Evolutionary conservation across 2,329 filamentous ascomycete genomes (phyloP).

Genomic region (Stagonosporopsis tanaceti): DNA sequence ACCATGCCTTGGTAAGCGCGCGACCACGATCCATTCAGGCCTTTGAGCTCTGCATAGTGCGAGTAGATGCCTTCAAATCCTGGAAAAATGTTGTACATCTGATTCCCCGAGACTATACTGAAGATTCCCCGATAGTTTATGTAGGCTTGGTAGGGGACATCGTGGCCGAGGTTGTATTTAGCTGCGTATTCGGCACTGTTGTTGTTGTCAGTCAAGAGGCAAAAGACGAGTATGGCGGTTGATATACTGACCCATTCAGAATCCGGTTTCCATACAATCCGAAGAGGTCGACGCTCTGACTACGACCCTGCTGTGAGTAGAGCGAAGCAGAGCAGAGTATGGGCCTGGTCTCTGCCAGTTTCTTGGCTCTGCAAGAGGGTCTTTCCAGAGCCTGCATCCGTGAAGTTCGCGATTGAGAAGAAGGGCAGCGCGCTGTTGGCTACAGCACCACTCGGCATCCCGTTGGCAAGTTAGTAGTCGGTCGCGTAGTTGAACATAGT

Average conservation of each 20-base stretch:
- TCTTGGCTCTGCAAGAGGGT: conserved; percentile 53
- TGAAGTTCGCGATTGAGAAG: conserved; percentile 36
- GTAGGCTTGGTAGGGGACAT: background rate
- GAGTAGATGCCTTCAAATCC: background rate
- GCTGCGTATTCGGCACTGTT: background rate
- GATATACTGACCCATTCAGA: background rate
- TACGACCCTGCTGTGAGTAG: conserved; percentile 47
- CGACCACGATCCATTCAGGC: background rate
- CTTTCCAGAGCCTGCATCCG: conserved; percentile 39
- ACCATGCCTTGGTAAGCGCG: background rate
- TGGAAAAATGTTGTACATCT: background rate
- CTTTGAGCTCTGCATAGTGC: background rate
- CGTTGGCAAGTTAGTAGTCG: conserved; percentile 48
- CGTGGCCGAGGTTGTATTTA: background rate
- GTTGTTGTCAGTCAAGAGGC: background rate
- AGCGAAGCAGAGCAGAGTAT: conserved; percentile 52
- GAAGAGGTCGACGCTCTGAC: background rate
- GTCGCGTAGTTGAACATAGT: conserved; percentile 45
- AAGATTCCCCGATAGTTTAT: background rate
- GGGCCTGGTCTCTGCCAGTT: conserved; percentile 57
- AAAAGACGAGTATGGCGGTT: background rate
- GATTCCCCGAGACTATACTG: background rate
- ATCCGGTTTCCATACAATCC: background rate
- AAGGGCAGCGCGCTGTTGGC: conserved; percentile 37
- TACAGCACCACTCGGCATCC: conserved; percentile 45